These are phyloP conservation scores for Ascochyta pisi DNA, from an alignment of 2,329 filamentous ascomycete genomes.

Conservation along the genomic window DNA sequence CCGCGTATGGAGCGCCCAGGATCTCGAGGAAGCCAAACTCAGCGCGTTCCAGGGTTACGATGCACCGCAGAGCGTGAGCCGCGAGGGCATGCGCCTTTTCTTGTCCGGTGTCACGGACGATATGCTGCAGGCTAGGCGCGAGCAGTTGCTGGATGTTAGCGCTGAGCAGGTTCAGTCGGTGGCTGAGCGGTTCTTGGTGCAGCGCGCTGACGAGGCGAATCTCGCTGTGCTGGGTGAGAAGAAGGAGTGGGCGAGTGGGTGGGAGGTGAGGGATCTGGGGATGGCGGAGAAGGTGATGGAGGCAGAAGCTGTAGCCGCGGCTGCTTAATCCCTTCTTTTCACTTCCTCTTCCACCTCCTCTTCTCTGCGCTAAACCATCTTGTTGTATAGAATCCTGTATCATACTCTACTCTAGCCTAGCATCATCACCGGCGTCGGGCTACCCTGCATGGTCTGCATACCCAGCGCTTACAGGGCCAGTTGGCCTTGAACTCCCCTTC, in stretches of 20 bases:
- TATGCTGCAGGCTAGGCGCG: constrained; percentile 85
- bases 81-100: constrained; percentile 87
- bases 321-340: background rate
- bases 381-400: constrained; percentile 8
- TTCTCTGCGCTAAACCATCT: background rate
- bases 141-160: constrained; percentile 85
- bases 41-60: constrained; percentile 92
- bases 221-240: constrained; percentile 82
- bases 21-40: constrained; percentile 95
- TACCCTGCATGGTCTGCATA: too few relatives aligned
- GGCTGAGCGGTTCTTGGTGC: constrained; percentile 82
- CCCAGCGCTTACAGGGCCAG: too few relatives aligned
- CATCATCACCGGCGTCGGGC: constrained; percentile 1
- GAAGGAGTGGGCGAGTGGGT: constrained; percentile 77
- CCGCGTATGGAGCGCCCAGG: constrained; percentile 79
- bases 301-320: background rate
- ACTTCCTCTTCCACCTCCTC: too few relatives aligned
- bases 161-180: constrained; percentile 79
- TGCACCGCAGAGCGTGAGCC: constrained; percentile 83
- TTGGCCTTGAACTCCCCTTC: too few relatives aligned
- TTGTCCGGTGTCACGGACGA: constrained; percentile 83
- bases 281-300: constrained; percentile 54
- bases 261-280: constrained; percentile 77
- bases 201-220: constrained; percentile 68
- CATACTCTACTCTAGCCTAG: constrained; percentile 3